Percentiles rank a stretch among this genome's conserved stretches.
phyloP scores from a whole-genome alignment of 352 stramenopile genomes.

The Bremia lactucae region DNA sequence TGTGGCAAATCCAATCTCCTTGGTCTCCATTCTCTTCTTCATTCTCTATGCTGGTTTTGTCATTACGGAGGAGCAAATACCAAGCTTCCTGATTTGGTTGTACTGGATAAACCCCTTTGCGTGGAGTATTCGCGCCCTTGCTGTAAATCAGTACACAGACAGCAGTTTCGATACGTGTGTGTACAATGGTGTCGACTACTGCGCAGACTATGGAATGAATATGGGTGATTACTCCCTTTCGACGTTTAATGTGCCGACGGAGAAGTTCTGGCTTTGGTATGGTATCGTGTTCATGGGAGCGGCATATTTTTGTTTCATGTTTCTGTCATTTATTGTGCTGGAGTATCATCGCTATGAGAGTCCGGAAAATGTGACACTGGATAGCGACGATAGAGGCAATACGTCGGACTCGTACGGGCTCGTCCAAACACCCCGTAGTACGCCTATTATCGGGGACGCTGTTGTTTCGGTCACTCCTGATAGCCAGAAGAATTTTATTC shows the following conservation, averaged over 20 bases:
- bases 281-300: conserved; percentile 8
- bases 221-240: conserved; percentile 12
- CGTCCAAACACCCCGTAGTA: conserved; percentile 3
- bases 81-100: conserved; percentile 19
- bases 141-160: conserved; percentile 17
- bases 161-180: conserved; percentile 11
- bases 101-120: conserved; percentile 20
- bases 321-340: conserved; percentile 12
- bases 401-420: conserved; percentile 3
- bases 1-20: conserved; percentile 12
- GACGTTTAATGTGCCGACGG: conserved; percentile 10
- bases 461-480: conserved; percentile 1
- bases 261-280: conserved; percentile 17
- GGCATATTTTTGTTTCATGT: conserved; percentile 14
- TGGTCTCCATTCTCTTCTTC: conserved; percentile 16
- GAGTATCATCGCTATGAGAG: conserved; percentile 11
- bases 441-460: not conserved
- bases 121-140: conserved; percentile 9
- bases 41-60: conserved; percentile 11
- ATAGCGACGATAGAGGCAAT: not conserved
- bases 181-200: conserved; percentile 11
- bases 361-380: conserved; percentile 14
- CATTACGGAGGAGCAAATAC: conserved; percentile 19
- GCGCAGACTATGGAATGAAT: conserved; percentile 4
- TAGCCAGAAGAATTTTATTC: not conserved